Base-by-base conservation (phyloP, 140 eudicot species). In the Cichorium intybus region DNA sequence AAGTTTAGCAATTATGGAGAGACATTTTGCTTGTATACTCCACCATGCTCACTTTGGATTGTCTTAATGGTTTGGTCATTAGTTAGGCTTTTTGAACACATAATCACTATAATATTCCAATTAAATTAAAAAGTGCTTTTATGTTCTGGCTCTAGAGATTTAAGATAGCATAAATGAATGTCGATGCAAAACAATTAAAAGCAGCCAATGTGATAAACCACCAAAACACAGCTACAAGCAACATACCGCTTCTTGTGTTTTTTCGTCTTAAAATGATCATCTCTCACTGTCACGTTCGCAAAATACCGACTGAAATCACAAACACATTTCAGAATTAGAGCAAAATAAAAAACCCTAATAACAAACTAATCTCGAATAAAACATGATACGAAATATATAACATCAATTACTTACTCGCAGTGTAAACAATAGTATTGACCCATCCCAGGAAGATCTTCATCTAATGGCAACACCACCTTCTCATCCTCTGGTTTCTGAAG, bases 361-460 rank as follows among this genome's bases (percentile, higher is more conserved):
- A 45, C 61, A 23, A 23, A 24, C 21, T 14, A 46, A 41, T 11
- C 22, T 11, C 18, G 26, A 24, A 18, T 7, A 1, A 64, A 63
- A 6, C 41, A 14, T 2, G 22, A 22, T 22, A 49, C 3, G 15
- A 31, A 58, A 46, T 10, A 31, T 1, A 37, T 26, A 21, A 6
- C 11, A 34, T 7, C 31, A 29, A 80, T 49, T 6, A 70, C 75
- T 24, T 80, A 86, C 87, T 89, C 97, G 89, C 92, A 89, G 74
- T 89, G 97, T 15, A 89, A 62, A 71, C 95, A 89, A 37, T 83
- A 89, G 50, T 37, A 84, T 77, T 89, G 95, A 20, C 97, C 97
- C 97, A 89, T 73, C 5, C 97, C 95, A 14, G 92, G 97, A 11
- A 86, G 82, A 64, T 89, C 97, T 62, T 90, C 97, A 28, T 90